Evolutionary conservation across 2,329 filamentous ascomycete species (phyloP).

Genomic region (Nakataea oryzae): DNA sequence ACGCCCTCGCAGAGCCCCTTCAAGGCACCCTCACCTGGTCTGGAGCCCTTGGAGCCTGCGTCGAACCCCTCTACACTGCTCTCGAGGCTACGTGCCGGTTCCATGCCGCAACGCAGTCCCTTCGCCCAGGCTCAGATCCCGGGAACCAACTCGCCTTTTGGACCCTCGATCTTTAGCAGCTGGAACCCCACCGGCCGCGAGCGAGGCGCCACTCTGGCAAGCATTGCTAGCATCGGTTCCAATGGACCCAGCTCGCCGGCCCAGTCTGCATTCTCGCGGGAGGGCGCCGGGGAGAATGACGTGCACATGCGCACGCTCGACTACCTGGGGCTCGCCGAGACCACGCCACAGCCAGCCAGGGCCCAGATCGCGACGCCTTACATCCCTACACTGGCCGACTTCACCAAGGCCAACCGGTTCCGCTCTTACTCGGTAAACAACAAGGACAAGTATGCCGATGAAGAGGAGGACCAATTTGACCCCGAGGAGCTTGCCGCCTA

Average conservation of each 20-base stretch:
- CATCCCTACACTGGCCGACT: conserved; percentile 63
- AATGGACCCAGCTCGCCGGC: conserved; percentile 83
- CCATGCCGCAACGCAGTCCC: conserved; percentile 80
- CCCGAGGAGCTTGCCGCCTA: conserved; percentile 40
- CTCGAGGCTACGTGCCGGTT: conserved; percentile 80
- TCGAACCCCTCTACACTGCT: conserved; percentile 59
- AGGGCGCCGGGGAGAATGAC: conserved; percentile 76
- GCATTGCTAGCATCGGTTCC: conserved; percentile 76
- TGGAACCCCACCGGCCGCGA: conserved; percentile 72
- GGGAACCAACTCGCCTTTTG: conserved; percentile 59
- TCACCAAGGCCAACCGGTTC: conserved; percentile 75
- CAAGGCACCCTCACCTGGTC: conserved; percentile 53
- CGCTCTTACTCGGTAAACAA: conserved; percentile 98
- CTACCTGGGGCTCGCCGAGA: conserved; percentile 85
- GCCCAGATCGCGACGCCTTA: conserved; percentile 67
- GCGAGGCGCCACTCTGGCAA: conserved; percentile 73
- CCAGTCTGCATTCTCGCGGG: conserved; percentile 75
- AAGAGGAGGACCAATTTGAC: conserved; percentile 70
- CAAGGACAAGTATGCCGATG: conserved; percentile 91
- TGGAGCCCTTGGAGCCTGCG: conserved; percentile 33
- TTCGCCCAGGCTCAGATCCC: conserved; percentile 44
- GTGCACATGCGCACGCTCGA: conserved; percentile 85
- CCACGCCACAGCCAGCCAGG: conserved; percentile 68
- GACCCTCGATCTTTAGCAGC: conserved; percentile 80
- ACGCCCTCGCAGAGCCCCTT: conserved; percentile 85